A percentile compares a stretch with the other conserved stretches of the same genome.
phyloP scores from a whole-genome alignment of 192 early-diverging fungal genomes.

The Umbelopsis isabellina region DNA sequence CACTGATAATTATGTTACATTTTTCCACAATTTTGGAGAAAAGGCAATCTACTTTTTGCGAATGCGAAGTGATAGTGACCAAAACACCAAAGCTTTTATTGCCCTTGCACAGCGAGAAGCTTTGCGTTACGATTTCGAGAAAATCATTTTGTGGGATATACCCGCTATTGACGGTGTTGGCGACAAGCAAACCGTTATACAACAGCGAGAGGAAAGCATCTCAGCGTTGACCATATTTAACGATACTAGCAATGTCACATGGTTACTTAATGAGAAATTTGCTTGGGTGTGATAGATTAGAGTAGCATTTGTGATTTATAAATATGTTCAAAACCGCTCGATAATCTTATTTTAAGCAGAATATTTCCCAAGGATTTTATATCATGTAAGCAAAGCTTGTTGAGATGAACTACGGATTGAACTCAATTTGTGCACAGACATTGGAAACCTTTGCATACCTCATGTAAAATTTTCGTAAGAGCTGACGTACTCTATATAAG shows the following conservation, averaged over 20 bases:
- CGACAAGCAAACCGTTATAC: not conserved
- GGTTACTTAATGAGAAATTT: constrained; percentile 21
- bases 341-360: no score
- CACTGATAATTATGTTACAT: constrained; percentile 12
- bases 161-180: not conserved
- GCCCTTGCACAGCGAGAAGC: constrained; percentile 15
- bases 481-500: no score
- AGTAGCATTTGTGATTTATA: no score
- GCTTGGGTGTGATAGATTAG: constrained; percentile 1
- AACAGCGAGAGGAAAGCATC: not conserved
- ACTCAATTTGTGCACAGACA: no score
- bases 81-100: constrained; percentile 5
- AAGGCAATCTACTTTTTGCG: constrained; percentile 3
- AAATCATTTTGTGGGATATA: constrained; percentile 16
- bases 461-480: no score
- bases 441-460: no score
- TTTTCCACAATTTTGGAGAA: constrained; percentile 12
- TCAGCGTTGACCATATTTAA: constrained; percentile 3
- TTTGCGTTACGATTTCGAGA: not conserved
- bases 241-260: not conserved
- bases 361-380: no score
- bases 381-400: no score
- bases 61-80: constrained; percentile 20
- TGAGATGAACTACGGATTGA: no score
- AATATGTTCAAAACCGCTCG: no score